Percentiles rank a stretch among this genome's conserved stretches.
phyloP scores from a whole-genome alignment of 495 filamentous ascomycete genomes.

The Astrocystis sublimbata region DNA sequence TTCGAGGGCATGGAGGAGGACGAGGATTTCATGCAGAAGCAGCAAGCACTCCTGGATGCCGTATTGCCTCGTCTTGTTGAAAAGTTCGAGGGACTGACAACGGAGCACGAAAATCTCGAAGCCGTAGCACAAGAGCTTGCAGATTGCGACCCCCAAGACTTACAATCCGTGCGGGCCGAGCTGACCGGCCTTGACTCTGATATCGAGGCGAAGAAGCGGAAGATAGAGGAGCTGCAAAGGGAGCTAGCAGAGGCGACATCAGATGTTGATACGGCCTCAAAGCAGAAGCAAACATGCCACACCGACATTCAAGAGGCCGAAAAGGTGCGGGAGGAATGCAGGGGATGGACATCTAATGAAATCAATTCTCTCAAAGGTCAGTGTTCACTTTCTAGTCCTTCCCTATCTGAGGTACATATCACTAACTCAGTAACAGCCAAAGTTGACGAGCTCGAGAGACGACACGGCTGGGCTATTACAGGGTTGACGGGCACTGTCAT shows the following conservation, averaged over 20 bases:
- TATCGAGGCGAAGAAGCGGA: slow-evolving; percentile 64
- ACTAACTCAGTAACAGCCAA: slow-evolving; percentile 50
- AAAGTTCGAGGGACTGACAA: slow-evolving; percentile 57
- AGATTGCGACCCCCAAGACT: slow-evolving; percentile 74
- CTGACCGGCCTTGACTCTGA: slow-evolving; percentile 65
- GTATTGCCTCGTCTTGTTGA: slow-evolving; percentile 65
- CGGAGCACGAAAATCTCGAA: slow-evolving; percentile 65
- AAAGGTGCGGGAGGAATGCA: slow-evolving; percentile 78
- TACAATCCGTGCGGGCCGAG: slow-evolving; percentile 64
- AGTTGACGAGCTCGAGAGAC: slow-evolving; percentile 65
- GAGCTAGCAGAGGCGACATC: slow-evolving; percentile 64
- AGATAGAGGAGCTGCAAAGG: slow-evolving; percentile 63
- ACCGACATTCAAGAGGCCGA: slow-evolving; percentile 83
- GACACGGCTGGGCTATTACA: slow-evolving; percentile 78
- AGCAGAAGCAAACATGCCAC: slow-evolving; percentile 66
- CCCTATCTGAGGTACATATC: not conserved
- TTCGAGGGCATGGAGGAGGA: slow-evolving; percentile 75
- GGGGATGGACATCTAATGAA: slow-evolving; percentile 83
- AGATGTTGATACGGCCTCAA: slow-evolving; percentile 57
- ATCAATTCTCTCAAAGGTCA: slow-evolving; percentile 71
- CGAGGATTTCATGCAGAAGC: slow-evolving; percentile 63
- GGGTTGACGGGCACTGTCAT: slow-evolving; percentile 61
- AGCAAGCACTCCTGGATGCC: slow-evolving; percentile 63
- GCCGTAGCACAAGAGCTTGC: slow-evolving; percentile 72
- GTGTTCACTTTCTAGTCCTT: slow-evolving; percentile 19